Percentiles rank a stretch among this genome's conserved stretches.
Evolutionary conservation across 345 rosid genomes (phyloP).

Genomic region (Euphorbia tirucalli): DNA sequence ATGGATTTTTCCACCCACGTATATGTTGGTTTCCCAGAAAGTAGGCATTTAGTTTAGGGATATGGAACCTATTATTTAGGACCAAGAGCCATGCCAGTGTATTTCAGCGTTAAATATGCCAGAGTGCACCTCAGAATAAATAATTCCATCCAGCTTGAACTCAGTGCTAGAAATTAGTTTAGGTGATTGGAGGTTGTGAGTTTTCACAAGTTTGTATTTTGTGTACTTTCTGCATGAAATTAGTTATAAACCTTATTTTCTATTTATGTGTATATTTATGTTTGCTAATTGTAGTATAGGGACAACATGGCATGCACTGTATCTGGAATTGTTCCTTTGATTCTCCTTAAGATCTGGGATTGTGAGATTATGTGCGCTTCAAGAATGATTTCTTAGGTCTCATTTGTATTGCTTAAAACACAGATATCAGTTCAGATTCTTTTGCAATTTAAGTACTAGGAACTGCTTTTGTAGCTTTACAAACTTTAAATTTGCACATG

Average conservation of each 20-base stretch:
- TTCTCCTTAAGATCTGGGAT: background rate
- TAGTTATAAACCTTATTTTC: no score
- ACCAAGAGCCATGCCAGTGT: background rate
- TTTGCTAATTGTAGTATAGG: background rate
- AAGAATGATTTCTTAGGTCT: constrained; percentile 7
- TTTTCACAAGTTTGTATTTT: background rate
- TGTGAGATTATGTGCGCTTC: constrained; percentile 1
- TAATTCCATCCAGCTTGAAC: background rate
- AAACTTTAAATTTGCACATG: constrained; percentile 30
- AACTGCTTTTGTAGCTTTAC: constrained; percentile 18
- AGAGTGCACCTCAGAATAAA: background rate
- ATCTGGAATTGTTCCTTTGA: background rate
- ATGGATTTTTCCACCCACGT: no score
- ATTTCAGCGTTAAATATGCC: background rate
- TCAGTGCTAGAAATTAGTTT: background rate
- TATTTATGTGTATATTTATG: no score
- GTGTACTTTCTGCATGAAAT: background rate
- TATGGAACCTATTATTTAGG: background rate
- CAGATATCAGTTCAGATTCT: constrained; percentile 7
- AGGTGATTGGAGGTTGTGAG: background rate
- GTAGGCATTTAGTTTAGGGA: background rate
- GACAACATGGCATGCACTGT: background rate
- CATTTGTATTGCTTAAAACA: constrained; percentile 5
- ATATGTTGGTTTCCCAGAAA: no score
- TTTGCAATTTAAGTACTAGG: constrained; percentile 12